Evolutionary conservation across 768 basidiomycete species (phyloP), one percentile per base, ranked within the genome.

Genomic region (Boletus tomentosulus): DNA sequence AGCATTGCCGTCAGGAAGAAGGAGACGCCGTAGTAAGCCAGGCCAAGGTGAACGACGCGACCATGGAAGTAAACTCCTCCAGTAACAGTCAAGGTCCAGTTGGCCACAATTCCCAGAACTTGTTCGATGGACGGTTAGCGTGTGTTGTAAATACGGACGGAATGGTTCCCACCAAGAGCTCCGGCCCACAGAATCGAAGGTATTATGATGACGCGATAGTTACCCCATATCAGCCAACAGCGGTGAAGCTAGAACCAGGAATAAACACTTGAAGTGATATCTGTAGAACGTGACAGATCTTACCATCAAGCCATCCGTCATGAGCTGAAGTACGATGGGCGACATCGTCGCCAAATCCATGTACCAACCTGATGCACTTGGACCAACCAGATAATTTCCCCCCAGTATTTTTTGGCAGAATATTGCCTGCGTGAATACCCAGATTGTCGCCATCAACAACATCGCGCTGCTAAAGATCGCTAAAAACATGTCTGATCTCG

Each of bases 21-120:
- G 2, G 53, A 38, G 16, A 50, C 3, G 1, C 46, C 9, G 38
- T 34, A 58, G 27, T 55, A 60, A 6, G 54, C 37, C 24, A 60
- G 13, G 5, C 43, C 24, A 5, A 57, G 15, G 2, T 16, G 43
- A 28, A 16, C 27, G 24, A 6, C 25, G 15, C 1, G 3, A 3
- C 24, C 31, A 24, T 24, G 31, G 9, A 34, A 47, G 22, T 47
- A 47, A 4, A 34, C 4, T 22, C 46, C 46, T 13, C 46, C 46
- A 6, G n/a, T 5, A 19, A 15, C 33, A 34, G 6, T 8, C 31
- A 22, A 22, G 19, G n/a, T 8, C 46, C 46, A 47, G 31, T 19
- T 3, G 22, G 13, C 6, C 2, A 47, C 3, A 47, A 47, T 11
- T 5, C 46, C 46, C 33, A 47, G 22, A 33, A 31, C 30, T 46